A percentile compares a stretch with the other conserved stretches of the same genome.
These are phyloP conservation scores for Aspergillus chevalieri DNA, from an alignment of 2,329 filamentous ascomycete genomes.

Conservation along the genomic window DNA sequence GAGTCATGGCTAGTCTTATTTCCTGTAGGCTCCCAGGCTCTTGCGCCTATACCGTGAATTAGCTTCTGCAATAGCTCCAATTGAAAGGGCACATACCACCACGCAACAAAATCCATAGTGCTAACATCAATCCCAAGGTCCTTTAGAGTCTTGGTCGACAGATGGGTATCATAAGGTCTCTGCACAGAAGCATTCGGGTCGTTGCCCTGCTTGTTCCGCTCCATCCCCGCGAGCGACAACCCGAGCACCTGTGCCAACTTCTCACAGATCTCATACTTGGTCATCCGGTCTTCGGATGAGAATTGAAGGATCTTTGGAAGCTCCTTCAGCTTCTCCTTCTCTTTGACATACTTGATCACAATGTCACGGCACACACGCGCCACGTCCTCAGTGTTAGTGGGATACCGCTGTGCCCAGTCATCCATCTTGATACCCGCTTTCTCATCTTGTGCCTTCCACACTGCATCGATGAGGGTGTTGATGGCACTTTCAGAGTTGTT, in stretches of 20 bases:
- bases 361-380: slow-evolving; percentile 72
- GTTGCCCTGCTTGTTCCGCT: slow-evolving; percentile 61
- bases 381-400: slow-evolving; percentile 84
- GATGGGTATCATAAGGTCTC: slow-evolving; percentile 80
- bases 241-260: slow-evolving; percentile 74
- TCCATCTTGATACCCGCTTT: slow-evolving; percentile 68
- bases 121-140: slow-evolving; percentile 68
- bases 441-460: slow-evolving; percentile 65
- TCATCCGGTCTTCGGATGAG: slow-evolving; percentile 76
- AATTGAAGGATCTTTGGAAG: slow-evolving; percentile 75
- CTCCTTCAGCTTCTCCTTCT: slow-evolving; percentile 42
- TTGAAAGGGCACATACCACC: slow-evolving; percentile 55
- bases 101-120: slow-evolving; percentile 68
- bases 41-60: slow-evolving; percentile 22
- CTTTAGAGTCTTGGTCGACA: slow-evolving; percentile 68
- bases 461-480: slow-evolving; percentile 69
- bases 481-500: slow-evolving; percentile 71
- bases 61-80: slow-evolving; percentile 7
- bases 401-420: slow-evolving; percentile 76
- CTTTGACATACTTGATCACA: slow-evolving; percentile 59
- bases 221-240: slow-evolving; percentile 61
- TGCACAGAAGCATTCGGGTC: slow-evolving; percentile 66
- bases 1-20: slow-evolving; percentile 6
- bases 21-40: slow-evolving; percentile 24
- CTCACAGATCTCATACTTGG: slow-evolving; percentile 84